Base-by-base conservation (phyloP, 2,329 filamentous ascomycete species). In the Penicillium carneum region DNA sequence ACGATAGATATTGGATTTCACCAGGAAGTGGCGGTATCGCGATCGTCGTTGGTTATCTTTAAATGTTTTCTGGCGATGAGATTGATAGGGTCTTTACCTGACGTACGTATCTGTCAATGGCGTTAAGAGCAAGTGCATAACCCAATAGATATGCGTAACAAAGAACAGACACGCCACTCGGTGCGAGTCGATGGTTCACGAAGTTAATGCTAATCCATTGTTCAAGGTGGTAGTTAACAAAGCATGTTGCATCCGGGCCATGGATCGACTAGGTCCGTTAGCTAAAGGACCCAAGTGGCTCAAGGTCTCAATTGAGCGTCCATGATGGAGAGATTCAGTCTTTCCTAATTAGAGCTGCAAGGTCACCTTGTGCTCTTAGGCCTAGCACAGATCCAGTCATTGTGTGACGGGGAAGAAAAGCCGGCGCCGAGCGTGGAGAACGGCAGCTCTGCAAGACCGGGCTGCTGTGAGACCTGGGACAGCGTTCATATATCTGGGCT, bases 361-460 rank as follows among this genome's bases (percentile, higher is more conserved):
- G 62, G 65, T 59, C 54, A 64, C 63, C 58, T 53, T 64, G 52
- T 53, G 42, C 36, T 43, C 31, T 57, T 31, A n/a, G 11, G 11
- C 31, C 23, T 39, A 29, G 46, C 54, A 58, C 12, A 53, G 34
- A 62, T 63, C 56, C 57, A 50, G 47, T 39, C 33, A 48, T 54
- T 58, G 67, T 68, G 61, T 57, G 36, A 68, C 65, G 16, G 29
- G 42, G n/a, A 41, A 33, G 38, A 39, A 48, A 36, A 61, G 63
- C 57, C 62, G 62, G 58, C 63, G 51, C 62, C 59, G 55, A 67
- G 61, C 55, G 49, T 66, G 61, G 57, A 45, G 55, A 64, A 64
- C 53, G 59, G 63, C 57, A 66, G 57, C 52, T 58, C 59, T 61
- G 55, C 61, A 66, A 57, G 53, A 58, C 61, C 54, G 50, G 23